Conservation (phyloP, 495 filamentous ascomycete genomes). For the Tuber melanosporum region DNA sequence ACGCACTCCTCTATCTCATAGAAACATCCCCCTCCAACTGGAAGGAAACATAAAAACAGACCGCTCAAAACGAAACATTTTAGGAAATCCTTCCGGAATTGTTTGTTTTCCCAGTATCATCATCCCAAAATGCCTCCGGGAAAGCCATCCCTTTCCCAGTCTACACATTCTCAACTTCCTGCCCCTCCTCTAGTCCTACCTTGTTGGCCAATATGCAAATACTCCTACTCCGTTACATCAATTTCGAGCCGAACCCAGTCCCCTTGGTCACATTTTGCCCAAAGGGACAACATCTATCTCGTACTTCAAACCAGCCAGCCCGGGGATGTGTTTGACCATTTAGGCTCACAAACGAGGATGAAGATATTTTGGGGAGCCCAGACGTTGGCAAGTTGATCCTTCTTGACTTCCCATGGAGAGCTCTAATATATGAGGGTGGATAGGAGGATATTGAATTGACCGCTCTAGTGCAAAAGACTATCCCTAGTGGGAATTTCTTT, state of each 20-base stretch:
- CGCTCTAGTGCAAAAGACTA: conserved; percentile 16
- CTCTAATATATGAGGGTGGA: conserved; percentile 5
- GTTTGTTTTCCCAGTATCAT: neutral
- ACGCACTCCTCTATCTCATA: neutral
- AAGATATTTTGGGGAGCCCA: conserved; percentile 45
- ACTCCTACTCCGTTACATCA: conserved; percentile 40
- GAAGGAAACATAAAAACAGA: neutral
- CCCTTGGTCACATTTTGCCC: conserved; percentile 41
- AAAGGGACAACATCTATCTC: conserved; percentile 44
- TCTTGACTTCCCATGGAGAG: neutral
- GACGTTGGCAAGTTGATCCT: conserved; percentile 42
- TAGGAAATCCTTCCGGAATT: neutral
- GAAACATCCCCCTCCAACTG: neutral
- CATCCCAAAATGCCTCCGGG: conserved; percentile 9
- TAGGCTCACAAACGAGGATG: conserved; percentile 32
- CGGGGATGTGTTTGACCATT: conserved; percentile 19
- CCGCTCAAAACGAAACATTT: neutral
- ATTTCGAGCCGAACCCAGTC: conserved; percentile 28
- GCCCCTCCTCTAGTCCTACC: neutral
- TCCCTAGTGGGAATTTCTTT: conserved; percentile 12
- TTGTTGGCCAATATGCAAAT: conserved; percentile 41
- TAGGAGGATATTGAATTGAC: conserved; percentile 36
- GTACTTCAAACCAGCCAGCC: conserved; percentile 39
- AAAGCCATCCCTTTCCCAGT: neutral
- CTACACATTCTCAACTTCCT: conserved; percentile 30